These are phyloP conservation scores for Coffea canephora DNA, from an alignment of 257 asterid species.

Conservation along the genomic window DNA sequence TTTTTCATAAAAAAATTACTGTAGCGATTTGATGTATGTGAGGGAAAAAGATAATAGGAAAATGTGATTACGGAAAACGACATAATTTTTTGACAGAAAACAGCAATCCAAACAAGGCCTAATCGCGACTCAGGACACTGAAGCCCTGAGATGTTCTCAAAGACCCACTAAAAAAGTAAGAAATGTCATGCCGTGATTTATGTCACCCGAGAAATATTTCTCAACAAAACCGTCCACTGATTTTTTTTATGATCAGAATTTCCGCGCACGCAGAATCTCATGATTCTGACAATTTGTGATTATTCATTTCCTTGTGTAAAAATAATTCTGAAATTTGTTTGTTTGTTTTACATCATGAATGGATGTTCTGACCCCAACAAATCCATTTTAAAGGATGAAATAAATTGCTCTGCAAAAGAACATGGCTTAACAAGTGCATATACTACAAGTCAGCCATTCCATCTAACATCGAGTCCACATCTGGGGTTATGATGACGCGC, in stretches of 20 bases:
- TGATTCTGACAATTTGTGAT: not conserved
- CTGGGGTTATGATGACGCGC: slow-evolving; percentile 60
- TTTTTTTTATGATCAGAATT: not conserved
- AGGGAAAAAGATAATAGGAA: too few species aligned
- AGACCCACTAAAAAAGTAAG: not conserved
- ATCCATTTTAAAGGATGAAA: not conserved
- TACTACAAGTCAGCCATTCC: slow-evolving; percentile 34
- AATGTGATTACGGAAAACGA: too few species aligned
- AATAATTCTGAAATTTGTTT: not conserved
- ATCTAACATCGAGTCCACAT: slow-evolving; percentile 54
- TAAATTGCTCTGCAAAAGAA: not conserved
- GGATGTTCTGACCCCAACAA: not conserved
- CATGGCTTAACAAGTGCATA: slow-evolving; percentile 3
- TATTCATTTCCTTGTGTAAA: not conserved
- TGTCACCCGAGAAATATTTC: not conserved
- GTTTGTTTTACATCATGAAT: not conserved
- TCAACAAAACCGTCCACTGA: not conserved
- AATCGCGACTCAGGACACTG: not conserved
- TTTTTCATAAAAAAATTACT: too few species aligned
- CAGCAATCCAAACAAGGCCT: too few species aligned
- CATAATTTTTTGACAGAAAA: too few species aligned
- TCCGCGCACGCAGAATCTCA: not conserved
- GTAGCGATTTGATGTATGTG: too few species aligned
- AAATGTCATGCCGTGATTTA: not conserved
- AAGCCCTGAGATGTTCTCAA: not conserved